Evolutionary conservation across 768 basidiomycete species (phyloP), one percentile per base, ranked within the genome.

Genomic region (Podaxis rugospora): DNA sequence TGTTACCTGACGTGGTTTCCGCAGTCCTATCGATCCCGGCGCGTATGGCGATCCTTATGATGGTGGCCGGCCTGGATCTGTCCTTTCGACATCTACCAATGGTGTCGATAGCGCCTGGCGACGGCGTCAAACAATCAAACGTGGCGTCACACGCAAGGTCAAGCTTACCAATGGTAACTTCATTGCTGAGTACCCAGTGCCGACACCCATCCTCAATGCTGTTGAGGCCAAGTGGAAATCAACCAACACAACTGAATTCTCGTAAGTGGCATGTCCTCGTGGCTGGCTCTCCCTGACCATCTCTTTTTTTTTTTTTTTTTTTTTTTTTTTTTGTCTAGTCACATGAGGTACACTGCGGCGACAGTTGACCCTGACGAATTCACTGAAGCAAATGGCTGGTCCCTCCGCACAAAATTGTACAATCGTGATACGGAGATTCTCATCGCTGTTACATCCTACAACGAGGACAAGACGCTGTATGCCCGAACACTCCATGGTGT

Each of bases 271-370:
- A 18, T 46, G 11, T 51, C 37, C 47, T 55, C 44, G 44, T 52
- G 40, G 9, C 62, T 57, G 14, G 37, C 18, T n/a, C 4, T 25
- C 42, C 49, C 47, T 57, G 23, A 54, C 42, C 27, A 18, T 21
- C 21, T 23, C 18, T 10, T 55, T 18, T 44, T 27, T 23, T 53
- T 35, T 55, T 35, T 51, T 55, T 35, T 55, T 35, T 27, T 23
- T n/a, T 10, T 55, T 18, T 44, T 27, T 23, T 55, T 35, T 55
- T 35, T 51, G 39, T 59, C 36, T 62, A 89, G 87, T 36, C 93
- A 97, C 74, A 93, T 97, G 92, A 83, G 94, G 44, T 97, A 96
- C 75, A 95, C 88, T 46, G 95, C 94, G 16, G 93, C 92, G 16
- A 95, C 92, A 1, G 87, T 85, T 68, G 94, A 96, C 68, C 94